These are phyloP conservation scores for Fagopyrum homotropicum DNA, from an alignment of 148 eudicot genomes.

Conservation along the genomic window DNA sequence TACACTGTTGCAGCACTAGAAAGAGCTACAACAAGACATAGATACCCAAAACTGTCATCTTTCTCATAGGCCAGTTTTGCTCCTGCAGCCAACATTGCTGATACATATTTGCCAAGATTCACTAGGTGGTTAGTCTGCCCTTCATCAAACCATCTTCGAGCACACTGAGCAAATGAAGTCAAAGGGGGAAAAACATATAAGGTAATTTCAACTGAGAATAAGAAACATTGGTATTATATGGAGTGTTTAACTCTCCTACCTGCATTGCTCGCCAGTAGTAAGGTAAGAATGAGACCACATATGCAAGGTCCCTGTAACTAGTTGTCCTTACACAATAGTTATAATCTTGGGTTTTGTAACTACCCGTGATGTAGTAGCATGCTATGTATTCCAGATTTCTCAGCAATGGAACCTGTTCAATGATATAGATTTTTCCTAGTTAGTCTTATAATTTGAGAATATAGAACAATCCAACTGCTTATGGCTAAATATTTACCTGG, in stretches of 20 bases:
- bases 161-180: slow-evolving; percentile 46
- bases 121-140: slow-evolving; percentile 74
- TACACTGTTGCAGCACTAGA: slow-evolving; percentile 89
- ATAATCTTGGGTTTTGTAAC: slow-evolving; percentile 87
- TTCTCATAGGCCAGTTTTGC: slow-evolving; percentile 96
- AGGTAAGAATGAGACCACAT: slow-evolving; percentile 93
- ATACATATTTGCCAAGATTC: slow-evolving; percentile 91
- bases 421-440: not conserved
- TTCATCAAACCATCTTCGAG: slow-evolving; percentile 95
- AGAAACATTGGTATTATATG: not conserved
- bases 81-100: slow-evolving; percentile 99
- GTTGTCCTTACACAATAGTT: slow-evolving; percentile 64
- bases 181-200: not conserved
- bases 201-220: not conserved
- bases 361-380: slow-evolving; percentile 87
- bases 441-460: not conserved
- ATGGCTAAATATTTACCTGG: slow-evolving; percentile 46
- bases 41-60: slow-evolving; percentile 56
- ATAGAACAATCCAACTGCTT: not conserved
- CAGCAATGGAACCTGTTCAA: slow-evolving; percentile 72
- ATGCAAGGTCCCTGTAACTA: slow-evolving; percentile 76
- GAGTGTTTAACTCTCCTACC: slow-evolving; percentile 26
- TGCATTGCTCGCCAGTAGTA: slow-evolving; percentile 99
- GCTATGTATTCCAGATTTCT: slow-evolving; percentile 79
- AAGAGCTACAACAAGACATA: slow-evolving; percentile 63